Base-by-base conservation (phyloP, 805 yeast species). In the Lipomyces mesembrius region DNA sequence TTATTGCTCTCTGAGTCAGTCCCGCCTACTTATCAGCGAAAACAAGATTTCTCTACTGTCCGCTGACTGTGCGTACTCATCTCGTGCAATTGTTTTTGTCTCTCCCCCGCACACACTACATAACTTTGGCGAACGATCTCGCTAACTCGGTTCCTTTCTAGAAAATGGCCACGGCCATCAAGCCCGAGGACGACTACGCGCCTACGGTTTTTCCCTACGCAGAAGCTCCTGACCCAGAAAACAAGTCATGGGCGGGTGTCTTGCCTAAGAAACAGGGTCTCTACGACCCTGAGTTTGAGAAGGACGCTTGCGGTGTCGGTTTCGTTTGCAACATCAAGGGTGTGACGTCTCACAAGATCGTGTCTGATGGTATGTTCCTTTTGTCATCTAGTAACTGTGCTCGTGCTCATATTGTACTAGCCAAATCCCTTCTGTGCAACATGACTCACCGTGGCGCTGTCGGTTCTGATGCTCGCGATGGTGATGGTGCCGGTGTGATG, bases 401-500 rank as follows among this genome's bases (percentile, higher is more conserved):
- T 32, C 12, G 43, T 22, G 12, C 39, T 54, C n/a, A 57, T 35
- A 20, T 35, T 11, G 25, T 20, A 3, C 20, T 58, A 70, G 74
- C 75, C 57, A 66, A 87, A 73, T 87, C 85, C 76, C 82, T 94
- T 75, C 86, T 94, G 63, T 93, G 98, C 82, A 94, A 95, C 81
- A 95, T 94, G 99, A 91, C 98, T 69, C 99, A 94, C 79, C 87
- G 99, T 81, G 99, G 99, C 77, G 98, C 98, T 53, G 97, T 93
- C 68, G 96, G 97, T 67, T 83, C 92, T 0, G 97, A 93, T 76
- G 96, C 98, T 27, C 87, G 92, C 75, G 97, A 94, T 78, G 99
- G 99, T 79, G 99, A 94, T 77, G 99, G 99, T 80, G 99, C 99
- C 34, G 99, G 99, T 79, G 92, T 94, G 69, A 87, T 94, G 86